Base-by-base conservation (phyloP, 2,329 filamentous ascomycete species). In the Cryphonectria radicalis region DNA sequence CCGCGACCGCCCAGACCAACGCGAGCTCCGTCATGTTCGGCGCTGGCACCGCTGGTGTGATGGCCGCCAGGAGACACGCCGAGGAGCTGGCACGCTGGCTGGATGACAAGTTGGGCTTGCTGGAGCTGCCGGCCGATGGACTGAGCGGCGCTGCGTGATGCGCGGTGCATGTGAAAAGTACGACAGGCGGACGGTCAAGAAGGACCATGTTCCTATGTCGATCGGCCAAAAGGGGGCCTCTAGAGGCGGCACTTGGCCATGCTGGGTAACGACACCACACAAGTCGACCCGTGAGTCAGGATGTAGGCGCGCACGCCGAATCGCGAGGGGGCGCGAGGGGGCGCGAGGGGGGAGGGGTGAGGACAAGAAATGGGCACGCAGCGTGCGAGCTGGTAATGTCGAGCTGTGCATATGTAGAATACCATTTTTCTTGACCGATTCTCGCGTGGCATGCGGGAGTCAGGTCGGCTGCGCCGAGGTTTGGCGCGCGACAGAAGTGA, bases 11-110 rank as follows among this genome's bases (percentile, higher is more conserved):
- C 0, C 75, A 76, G 8, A 80, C 79, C 8, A 78, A 74, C 53
- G 75, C 76, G 8, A 78, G 72, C 14, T 74, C 64, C 42, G 80
- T 80, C 60, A 74, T 79, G 28, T 75, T 77, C 11, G 82, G 80
- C 64, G 78, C 80, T 22, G 80, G 79, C 4, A 70, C 84, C 2
- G 82, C 83, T 2, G 85, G 83, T 32, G 84, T 88, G 28, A 82
- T 86, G 66, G 82, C 82, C 11, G 84, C 88, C 78, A 82, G 88
- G 71, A 83, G 85, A 70, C 87, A 89, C 70, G 87, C 88, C 4
- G 87, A 89, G 74, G 88, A 90, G 74, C 80, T 91, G 69, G 87
- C 87, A 35, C 81, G 82, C 69, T 89, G 87, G 84, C 78, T 91
- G 74, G 89, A 91, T 73, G 86, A 86, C n/a, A 87, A 87, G 80